Evolutionary conservation across 2,329 filamentous ascomycete genomes (phyloP), one percentile per base, ranked within the genome.

Genomic region (Penicillium decumbens): DNA sequence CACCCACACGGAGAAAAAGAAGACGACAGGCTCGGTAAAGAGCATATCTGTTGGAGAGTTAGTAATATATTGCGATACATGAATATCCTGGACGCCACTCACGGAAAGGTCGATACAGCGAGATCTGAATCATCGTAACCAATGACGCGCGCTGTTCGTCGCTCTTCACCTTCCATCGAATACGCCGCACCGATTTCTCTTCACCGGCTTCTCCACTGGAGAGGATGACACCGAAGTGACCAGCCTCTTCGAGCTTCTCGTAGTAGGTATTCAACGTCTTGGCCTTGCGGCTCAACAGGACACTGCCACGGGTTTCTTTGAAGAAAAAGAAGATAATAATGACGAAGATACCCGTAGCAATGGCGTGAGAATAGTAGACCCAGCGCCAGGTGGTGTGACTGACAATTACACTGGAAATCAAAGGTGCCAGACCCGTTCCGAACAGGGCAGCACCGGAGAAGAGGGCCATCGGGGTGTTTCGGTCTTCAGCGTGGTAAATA

Each of bases 381-480:
- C 90, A 95, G 54, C 88, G 82, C 89, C 89, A 95, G 4, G 72
- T 78, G 1, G 81, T 77, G 43, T 81, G 76, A 30, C 87, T 73
- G 0, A 85, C 81, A 54, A 96, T 82, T 40, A 85, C 81, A 0
- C 87, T 82, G 4, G 80, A 80, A 0, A 90, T 73, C 6, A 95
- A 64, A 0, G 90, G 90, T 0, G 90, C 91, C 0, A 86, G 72
- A 0, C 89, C 89, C 0, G 89, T 95, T 0, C 89, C 92, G 8
- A 86, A 77, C 0, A 96, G 73, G 0, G 89, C 90, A 3, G 78
- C 76, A 0, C 86, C 88, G n/a, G 86, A 87, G 67, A 95, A 96
- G 0, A 95, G 66, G 0, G 89, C 85, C 92, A 96, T 95, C 0
- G 91, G 88, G 0, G 86, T 89, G 61, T 96, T 95, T 29, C 92